phyloP scores from a whole-genome alignment of 1,284 basidiomycete genomes.

The Neolentinus lepideus region DNA sequence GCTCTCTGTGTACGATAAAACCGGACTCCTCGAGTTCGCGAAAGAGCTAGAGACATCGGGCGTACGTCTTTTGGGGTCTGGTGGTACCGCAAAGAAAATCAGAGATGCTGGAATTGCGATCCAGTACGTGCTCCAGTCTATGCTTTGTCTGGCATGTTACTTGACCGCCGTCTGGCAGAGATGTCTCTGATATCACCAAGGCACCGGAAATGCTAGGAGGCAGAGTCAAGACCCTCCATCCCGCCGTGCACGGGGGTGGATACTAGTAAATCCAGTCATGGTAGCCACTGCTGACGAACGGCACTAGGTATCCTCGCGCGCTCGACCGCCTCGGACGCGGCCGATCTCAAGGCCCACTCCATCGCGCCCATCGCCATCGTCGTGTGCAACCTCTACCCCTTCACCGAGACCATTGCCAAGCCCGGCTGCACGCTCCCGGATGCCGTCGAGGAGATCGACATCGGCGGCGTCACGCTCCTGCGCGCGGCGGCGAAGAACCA shows the following conservation, averaged over 20 bases:
- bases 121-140: slow-evolving; percentile 49
- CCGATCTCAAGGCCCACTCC: slow-evolving; percentile 73
- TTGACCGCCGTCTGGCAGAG: slow-evolving; percentile 42
- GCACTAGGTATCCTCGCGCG: slow-evolving; percentile 88
- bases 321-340: slow-evolving; percentile 79
- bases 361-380: slow-evolving; percentile 92
- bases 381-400: slow-evolving; percentile 99
- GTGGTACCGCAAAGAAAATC: slow-evolving; percentile 97
- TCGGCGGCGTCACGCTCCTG: slow-evolving; percentile 96
- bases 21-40: slow-evolving; percentile 85
- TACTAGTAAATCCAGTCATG: too few relatives aligned
- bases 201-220: slow-evolving; percentile 99
- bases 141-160: not conserved
- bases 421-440: slow-evolving; percentile 87
- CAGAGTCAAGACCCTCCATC: slow-evolving; percentile 98
- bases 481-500: slow-evolving; percentile 99
- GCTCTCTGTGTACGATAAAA: slow-evolving; percentile 97
- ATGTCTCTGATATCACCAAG: slow-evolving; percentile 97
- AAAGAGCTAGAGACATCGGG: slow-evolving; percentile 76
- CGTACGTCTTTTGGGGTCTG: slow-evolving; percentile 88
- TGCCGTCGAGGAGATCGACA: slow-evolving; percentile 98
- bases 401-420: slow-evolving; percentile 85
- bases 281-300: too few relatives aligned
- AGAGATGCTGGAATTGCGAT: slow-evolving; percentile 90
- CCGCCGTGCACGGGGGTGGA: slow-evolving; percentile 93